Base-by-base conservation (phyloP, 2,329 filamentous ascomycete species). In the Bipolaris bicolor region DNA sequence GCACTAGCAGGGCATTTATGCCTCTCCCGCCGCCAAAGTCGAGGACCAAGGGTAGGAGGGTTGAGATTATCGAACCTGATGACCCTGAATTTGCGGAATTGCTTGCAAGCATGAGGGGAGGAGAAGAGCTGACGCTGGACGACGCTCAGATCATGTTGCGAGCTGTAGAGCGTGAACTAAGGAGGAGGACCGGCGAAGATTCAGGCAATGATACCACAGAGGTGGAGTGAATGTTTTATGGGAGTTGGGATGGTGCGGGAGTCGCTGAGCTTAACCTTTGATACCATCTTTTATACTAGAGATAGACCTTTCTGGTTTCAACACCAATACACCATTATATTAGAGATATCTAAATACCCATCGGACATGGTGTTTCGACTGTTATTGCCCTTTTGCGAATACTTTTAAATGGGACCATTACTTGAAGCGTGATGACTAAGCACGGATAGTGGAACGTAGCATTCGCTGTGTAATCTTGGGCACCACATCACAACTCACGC, bases 1-100 rank as follows among this genome's bases (percentile, higher is more conserved):
- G 68, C 55, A 75, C 72, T 1, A 55, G 69, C n/a, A 52, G 66
- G 43, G 64, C 73, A 2, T 77, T 77, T 55, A 63, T 52, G 16
- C 62, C 65, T 18, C 47, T 60, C 5, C 59, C 61, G 5, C 56
- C 55, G 3, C 60, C 61, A 3, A 59, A 58, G 39, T 58, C 57
- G 3, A 55, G 46, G 18, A 24, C 24, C 1, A 66, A 63, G 22
- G 39, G n/a, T 16, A 64, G 60, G 31, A 52, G 57, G 18, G 53
- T 62, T n/a, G 58, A 67, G 13, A 59, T 64, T 9, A 62, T 67
- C 13, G 60, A 66, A 41, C 58, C 61, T 2, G 63, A 63, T 31
- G 58, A 68, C 29, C 58, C 63, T 2, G 61, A 67, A 20, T 64
- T 67, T 52, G 64, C 63, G 5, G 60, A 62, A 24, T 44, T 68